A percentile compares a stretch with the other conserved stretches of the same genome.
Conservation (phyloP, 192 early-diverging fungal species). For the Linnemannia exigua region DNA sequence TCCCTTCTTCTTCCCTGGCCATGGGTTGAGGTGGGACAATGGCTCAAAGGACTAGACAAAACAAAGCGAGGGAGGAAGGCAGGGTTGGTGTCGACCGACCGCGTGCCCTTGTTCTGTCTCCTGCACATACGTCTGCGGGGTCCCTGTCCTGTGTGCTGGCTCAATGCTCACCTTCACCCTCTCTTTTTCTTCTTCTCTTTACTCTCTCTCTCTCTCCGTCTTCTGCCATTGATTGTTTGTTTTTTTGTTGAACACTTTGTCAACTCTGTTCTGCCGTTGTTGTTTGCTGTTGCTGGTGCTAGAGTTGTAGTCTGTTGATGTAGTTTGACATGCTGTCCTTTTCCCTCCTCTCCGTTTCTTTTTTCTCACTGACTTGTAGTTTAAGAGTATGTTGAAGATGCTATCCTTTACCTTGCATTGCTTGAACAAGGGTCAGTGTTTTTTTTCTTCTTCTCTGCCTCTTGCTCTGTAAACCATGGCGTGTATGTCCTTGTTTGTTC, state of each 20-base stretch:
- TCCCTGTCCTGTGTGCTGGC: constrained; percentile 5
- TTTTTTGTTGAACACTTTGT: no score
- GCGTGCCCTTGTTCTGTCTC: constrained; percentile 6
- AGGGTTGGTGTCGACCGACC: constrained; percentile 8
- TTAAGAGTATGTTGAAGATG: no score
- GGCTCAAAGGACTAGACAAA: constrained; percentile 4
- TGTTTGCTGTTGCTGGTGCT: no score
- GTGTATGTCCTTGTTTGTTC: no score
- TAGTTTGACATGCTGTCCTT: no score
- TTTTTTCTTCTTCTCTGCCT: neutral
- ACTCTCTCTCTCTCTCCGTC: neutral
- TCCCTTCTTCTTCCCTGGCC: neutral
- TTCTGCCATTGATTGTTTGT: neutral
- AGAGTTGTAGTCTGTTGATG: no score
- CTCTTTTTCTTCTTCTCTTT: neutral
- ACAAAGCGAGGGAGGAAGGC: neutral
- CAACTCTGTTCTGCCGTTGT: no score
- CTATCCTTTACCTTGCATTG: no score
- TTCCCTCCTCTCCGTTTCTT: no score
- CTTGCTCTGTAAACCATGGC: no score
- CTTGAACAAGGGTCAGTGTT: neutral
- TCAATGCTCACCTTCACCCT: neutral
- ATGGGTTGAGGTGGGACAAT: constrained; percentile 5
- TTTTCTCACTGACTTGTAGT: no score
- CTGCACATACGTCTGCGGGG: constrained; percentile 7